Base-by-base conservation (phyloP, 1,284 basidiomycete species). In the Puccinia novopanici region DNA sequence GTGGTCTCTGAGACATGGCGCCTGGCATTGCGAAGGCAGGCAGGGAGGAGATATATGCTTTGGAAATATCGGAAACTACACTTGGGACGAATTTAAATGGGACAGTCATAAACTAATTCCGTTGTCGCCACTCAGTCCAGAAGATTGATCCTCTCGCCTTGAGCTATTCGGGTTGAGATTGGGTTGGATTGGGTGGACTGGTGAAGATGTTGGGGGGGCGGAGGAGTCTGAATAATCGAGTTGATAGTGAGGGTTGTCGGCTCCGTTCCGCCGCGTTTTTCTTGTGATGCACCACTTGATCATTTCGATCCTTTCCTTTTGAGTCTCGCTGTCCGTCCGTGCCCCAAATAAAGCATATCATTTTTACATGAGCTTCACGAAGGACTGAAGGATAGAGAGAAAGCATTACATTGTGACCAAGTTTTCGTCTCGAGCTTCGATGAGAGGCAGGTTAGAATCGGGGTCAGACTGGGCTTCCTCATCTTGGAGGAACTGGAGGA, bases 281-380 rank as follows among this genome's bases (percentile, higher is more conserved):
- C 55, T 57, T 10, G 54, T 27, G 34, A 59, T 30, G 34, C 55
- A 57, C 34, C 37, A 75, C 57, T 75, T 57, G 24, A 75, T 59
- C 55, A 63, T 75, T 48, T 75, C 37, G 15, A 75, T 61, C 48
- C 73, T 40, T 48, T 75, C 73, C 50, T 75, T 59, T 42, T 75
- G 73, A 45, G 22, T 42, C 15, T 59, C 54, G 27, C 73, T 75
- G 42, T 45, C 10, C 17, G 17, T 30, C 52, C 8, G 22, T n/a
- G 1, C 34, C 9, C 2, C n/a, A 50, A 68, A 13, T 24, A 6
- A 24, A 3, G 42, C 13, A 40, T 10, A 22, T 22, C 6, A 3
- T 10, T 63, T 4, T 12, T 30, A 4, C 6, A 45, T 45, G 45
- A 45, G 45, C 15, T 15, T 15, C 45, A 45, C 8, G 45, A 45